These are phyloP conservation scores for Erodium texanum DNA, from an alignment of 441 rosid species.

Conservation along the genomic window DNA sequence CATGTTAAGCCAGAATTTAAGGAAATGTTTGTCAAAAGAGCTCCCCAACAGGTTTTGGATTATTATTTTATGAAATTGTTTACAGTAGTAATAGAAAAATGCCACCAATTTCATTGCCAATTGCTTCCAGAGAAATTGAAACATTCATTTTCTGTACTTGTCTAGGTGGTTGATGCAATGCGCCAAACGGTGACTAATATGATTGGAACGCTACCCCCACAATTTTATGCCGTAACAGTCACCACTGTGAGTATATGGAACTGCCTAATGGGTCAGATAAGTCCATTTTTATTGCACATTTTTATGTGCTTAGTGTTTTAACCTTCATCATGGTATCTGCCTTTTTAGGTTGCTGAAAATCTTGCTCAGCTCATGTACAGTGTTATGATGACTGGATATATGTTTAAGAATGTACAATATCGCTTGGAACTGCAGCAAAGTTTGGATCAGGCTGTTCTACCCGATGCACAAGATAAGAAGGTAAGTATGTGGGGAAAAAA, in stretches of 20 bases:
- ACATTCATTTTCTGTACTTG: neutral
- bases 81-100: too few relatives aligned
- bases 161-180: conserved; percentile 91
- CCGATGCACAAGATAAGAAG: conserved; percentile 54
- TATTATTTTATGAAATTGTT: neutral
- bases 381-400: conserved; percentile 94
- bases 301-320: neutral
- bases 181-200: conserved; percentile 84
- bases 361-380: conserved; percentile 97
- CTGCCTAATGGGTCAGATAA: conserved; percentile 4
- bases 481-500: conserved; percentile 20
- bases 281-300: neutral
- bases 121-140: neutral
- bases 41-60: conserved; percentile 73
- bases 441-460: conserved; percentile 81
- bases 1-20: conserved; percentile 91
- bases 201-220: conserved; percentile 88
- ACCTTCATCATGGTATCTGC: conserved; percentile 11
- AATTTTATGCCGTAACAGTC: conserved; percentile 75
- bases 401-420: conserved; percentile 87
- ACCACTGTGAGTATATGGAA: conserved; percentile 55
- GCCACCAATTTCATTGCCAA: neutral
- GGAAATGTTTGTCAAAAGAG: conserved; percentile 85
- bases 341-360: conserved; percentile 83
- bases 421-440: conserved; percentile 89